A percentile compares a stretch with the other conserved stretches of the same genome.
phyloP scores from a whole-genome alignment of 1,139 yeast species.

The Yamadazyma oceani region DNA sequence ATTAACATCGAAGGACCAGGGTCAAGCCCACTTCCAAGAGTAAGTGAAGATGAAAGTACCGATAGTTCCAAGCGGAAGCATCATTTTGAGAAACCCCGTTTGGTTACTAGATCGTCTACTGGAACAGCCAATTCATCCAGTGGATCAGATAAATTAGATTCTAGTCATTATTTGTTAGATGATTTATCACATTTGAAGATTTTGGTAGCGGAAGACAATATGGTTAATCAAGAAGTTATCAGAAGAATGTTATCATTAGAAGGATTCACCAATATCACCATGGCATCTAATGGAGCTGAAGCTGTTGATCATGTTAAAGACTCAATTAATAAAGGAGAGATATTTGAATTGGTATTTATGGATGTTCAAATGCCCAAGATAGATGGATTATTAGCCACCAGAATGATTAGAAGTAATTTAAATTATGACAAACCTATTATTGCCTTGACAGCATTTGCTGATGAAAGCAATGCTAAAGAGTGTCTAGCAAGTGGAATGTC shows the following conservation, averaged over 20 bases:
- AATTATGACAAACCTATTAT: constrained; percentile 75
- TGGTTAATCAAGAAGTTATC: constrained; percentile 88
- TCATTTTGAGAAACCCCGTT: constrained; percentile 43
- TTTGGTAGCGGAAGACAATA: constrained; percentile 92
- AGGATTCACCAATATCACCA: constrained; percentile 66
- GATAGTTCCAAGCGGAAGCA: constrained; percentile 5
- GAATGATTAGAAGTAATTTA: constrained; percentile 63
- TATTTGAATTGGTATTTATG: constrained; percentile 81
- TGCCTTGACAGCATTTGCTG: constrained; percentile 93
- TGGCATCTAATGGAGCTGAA: constrained; percentile 90
- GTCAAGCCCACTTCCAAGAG: constrained; percentile 3
- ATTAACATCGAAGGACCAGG: constrained; percentile 6
- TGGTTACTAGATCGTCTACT: constrained; percentile 51
- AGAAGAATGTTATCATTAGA: constrained; percentile 79
- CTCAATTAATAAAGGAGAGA: constrained; percentile 38
- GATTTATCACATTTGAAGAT: constrained; percentile 48
- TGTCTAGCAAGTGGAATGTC: constrained; percentile 85
- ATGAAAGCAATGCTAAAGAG: constrained; percentile 75
- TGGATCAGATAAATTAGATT: constrained; percentile 21
- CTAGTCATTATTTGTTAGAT: constrained; percentile 22
- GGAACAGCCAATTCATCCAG: constrained; percentile 53
- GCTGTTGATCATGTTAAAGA: constrained; percentile 67
- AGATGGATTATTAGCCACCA: constrained; percentile 85
- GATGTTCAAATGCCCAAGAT: constrained; percentile 96
- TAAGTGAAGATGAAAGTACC: constrained; percentile 1